These are phyloP conservation scores for Argentina anserina DNA, from an alignment of 306 rosid genomes.

Conservation along the genomic window DNA sequence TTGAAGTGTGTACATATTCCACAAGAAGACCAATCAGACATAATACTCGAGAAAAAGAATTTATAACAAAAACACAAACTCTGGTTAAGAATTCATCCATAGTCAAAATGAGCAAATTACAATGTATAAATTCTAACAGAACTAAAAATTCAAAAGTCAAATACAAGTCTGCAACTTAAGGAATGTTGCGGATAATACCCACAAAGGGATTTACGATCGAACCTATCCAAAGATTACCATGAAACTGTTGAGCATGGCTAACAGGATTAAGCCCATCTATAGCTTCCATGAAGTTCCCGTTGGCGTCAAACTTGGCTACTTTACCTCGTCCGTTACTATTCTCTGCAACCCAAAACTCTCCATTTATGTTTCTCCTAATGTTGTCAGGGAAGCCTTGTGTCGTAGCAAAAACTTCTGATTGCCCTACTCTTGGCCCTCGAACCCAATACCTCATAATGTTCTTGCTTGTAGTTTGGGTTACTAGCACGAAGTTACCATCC, in stretches of 20 bases:
- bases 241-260: not conserved
- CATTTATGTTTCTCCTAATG: not conserved
- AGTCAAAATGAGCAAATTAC: too few relatives aligned
- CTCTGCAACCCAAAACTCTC: not conserved
- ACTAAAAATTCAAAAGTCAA: too few relatives aligned
- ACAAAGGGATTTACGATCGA: not conserved
- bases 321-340: not conserved
- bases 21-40: too few relatives aligned
- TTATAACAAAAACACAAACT: too few relatives aligned
- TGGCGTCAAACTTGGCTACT: not conserved
- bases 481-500: not conserved
- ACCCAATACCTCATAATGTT: not conserved
- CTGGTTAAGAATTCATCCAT: not conserved
- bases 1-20: too few relatives aligned
- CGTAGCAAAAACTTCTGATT: not conserved
- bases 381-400: not conserved
- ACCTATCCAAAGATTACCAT: not conserved
- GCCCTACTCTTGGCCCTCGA: not conserved
- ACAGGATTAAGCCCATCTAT: not conserved
- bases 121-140: too few relatives aligned
- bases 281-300: not conserved
- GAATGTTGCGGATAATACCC: not conserved
- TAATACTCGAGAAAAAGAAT: too few relatives aligned
- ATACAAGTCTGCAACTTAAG: not conserved
- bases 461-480: not conserved